These are phyloP conservation scores for Colletotrichum sp. DNA, from an alignment of 2,329 filamentous ascomycete species.

Conservation along the genomic window DNA sequence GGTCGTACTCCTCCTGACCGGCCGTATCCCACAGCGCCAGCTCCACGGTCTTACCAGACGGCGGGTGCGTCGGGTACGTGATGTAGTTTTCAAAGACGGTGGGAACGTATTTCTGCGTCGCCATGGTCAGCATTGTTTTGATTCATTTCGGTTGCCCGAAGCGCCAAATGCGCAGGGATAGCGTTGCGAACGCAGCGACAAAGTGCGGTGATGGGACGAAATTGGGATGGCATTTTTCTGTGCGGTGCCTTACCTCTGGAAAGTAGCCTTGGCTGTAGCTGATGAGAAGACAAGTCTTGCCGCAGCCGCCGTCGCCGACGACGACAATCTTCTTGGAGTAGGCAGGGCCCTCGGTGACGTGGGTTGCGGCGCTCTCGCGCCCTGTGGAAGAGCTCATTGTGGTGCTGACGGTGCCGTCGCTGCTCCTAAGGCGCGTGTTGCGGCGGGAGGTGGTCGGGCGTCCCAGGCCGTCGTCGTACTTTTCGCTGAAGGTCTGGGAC, in stretches of 20 bases:
- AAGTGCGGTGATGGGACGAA: not conserved
- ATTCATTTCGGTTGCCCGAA: not conserved
- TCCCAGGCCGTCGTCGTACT: constrained; percentile 38
- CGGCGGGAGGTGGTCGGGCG: constrained; percentile 34
- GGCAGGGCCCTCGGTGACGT: constrained; percentile 86
- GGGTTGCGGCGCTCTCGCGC: constrained; percentile 78
- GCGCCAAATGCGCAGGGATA: not conserved
- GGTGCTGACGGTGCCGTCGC: constrained; percentile 90
- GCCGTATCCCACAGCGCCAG: constrained; percentile 98
- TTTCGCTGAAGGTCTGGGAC: constrained; percentile 41
- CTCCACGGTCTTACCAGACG: constrained; percentile 92
- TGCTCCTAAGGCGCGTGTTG: constrained; percentile 68
- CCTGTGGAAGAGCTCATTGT: constrained; percentile 77
- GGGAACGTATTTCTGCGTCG: constrained; percentile 92
- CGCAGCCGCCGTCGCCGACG: constrained; percentile 95
- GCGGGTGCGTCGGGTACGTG: constrained; percentile 88
- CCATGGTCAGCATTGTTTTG: constrained; percentile 10
- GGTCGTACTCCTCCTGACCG: constrained; percentile 98
- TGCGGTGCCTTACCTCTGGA: constrained; percentile 78
- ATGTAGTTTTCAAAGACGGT: constrained; percentile 99
- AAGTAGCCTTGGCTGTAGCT: constrained; percentile 99
- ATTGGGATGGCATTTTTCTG: not conserved
- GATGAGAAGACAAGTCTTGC: constrained; percentile 97
- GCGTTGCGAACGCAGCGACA: not conserved
- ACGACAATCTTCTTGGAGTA: constrained; percentile 99